Evolutionary conservation across 2,329 filamentous ascomycete species (phyloP), one percentile per base, ranked within the genome.

Genomic region (Fusarium sp.): DNA sequence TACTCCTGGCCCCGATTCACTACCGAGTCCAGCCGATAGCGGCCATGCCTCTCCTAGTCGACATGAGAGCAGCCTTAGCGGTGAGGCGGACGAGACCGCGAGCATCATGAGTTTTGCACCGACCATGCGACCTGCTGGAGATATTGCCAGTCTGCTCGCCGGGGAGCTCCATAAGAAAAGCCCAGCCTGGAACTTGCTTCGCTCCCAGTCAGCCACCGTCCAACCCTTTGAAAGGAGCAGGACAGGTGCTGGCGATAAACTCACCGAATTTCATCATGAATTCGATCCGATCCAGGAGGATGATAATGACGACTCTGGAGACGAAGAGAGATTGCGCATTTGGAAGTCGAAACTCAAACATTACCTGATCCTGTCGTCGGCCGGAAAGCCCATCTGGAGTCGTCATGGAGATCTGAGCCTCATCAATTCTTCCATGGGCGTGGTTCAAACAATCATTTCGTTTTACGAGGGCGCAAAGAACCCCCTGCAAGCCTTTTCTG

Each of bases 341-440:
- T 99, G 95, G 95, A 97, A 95, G 81, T 91, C 93, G 41, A 98
- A 98, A 85, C 88, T 95, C 72, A 99, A 99, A 83, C 97, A 99
- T 83, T 99, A 98, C 82, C 91, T 99, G 84, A 97, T 99, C 78
- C 87, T 99, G 2, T 98, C 97, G 3, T 96, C 95, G 16, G 96
- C 97, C 11, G 97, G 97, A 23, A 99, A 99, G 82, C 97, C 97
- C 13, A 97, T 99, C 58, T 99, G 96, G 88, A 98, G 95, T 79
- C 91, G 97, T 58, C 96, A 99, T 81, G 97, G 97, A 45, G 95
- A 98, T 77, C 89, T 97, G 75, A 92, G 93, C 64, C 86, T 98
- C 50, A 95, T 98, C 80, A 98, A 97, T 78, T 93, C 94, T 60
- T 98, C 97, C 78, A 96, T 98, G 81, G 97, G 97, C 45, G 93